phyloP scores from a whole-genome alignment of 1,139 yeast species.

The Zygosaccharomyces sapae region DNA sequence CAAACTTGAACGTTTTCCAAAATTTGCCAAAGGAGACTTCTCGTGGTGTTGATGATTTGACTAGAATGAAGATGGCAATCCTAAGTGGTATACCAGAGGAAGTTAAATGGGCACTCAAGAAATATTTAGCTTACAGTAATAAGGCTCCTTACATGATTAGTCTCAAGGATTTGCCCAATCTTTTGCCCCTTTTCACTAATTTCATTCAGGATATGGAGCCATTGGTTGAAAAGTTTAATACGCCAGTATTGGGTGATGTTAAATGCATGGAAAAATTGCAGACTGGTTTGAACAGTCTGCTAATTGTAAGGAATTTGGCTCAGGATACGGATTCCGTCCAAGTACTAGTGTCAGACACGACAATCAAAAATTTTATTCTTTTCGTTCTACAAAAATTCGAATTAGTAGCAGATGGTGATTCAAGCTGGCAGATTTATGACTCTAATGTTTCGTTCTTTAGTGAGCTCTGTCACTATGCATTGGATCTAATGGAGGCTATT shows the following conservation, averaged over 20 bases:
- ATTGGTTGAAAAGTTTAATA: constrained; percentile 25
- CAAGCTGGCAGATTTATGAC: constrained; percentile 24
- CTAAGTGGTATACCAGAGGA: constrained; percentile 52
- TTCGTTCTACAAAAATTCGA: constrained; percentile 31
- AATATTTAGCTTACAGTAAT: constrained; percentile 34
- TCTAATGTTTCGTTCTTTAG: constrained; percentile 38
- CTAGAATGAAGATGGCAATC: constrained; percentile 55
- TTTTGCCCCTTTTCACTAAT: constrained; percentile 28
- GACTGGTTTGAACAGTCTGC: constrained; percentile 31
- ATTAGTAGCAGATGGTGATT: constrained; percentile 14
- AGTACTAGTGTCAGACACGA: constrained; percentile 56
- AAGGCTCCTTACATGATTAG: constrained; percentile 37
- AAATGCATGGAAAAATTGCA: constrained; percentile 24
- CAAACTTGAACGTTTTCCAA: constrained; percentile 34
- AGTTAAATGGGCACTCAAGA: constrained; percentile 54
- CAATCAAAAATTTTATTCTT: constrained; percentile 44
- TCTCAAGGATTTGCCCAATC: constrained; percentile 28
- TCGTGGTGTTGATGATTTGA: constrained; percentile 53
- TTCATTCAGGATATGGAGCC: constrained; percentile 25
- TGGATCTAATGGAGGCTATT: constrained; percentile 81
- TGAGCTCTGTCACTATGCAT: constrained; percentile 64
- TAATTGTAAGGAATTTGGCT: constrained; percentile 72
- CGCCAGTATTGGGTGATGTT: constrained; percentile 23
- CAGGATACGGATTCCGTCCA: constrained; percentile 85
- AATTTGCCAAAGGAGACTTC: constrained; percentile 32